Evolutionary conservation across 2,329 filamentous ascomycete species (phyloP).

Genomic region (Huntiella bhutanensis): DNA sequence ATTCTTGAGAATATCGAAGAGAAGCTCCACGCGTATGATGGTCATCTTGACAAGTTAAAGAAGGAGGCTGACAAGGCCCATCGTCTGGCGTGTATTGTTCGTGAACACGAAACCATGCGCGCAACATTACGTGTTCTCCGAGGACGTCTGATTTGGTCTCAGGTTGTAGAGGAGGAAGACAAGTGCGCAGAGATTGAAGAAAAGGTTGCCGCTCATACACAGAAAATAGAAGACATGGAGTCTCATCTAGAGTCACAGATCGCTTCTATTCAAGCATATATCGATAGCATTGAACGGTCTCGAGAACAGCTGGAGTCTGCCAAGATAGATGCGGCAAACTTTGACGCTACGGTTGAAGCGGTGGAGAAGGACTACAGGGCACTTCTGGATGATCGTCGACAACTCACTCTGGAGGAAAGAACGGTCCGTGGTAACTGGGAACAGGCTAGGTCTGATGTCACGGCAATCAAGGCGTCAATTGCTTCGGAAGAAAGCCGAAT

Average conservation of each 20-base stretch:
- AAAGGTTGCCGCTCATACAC: neutral
- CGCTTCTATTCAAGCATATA: neutral
- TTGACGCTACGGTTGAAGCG: constrained; percentile 16
- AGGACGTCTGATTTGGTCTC: constrained; percentile 66
- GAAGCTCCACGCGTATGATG: constrained; percentile 40
- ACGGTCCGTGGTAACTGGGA: constrained; percentile 27
- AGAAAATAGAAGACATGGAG: neutral
- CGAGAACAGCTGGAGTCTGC: constrained; percentile 16
- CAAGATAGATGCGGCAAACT: constrained; percentile 8
- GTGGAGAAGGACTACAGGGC: constrained; percentile 23
- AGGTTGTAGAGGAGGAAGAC: constrained; percentile 60
- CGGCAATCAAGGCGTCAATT: constrained; percentile 28
- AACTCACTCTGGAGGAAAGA: constrained; percentile 14
- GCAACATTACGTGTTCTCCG: constrained; percentile 38
- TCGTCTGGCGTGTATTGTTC: constrained; percentile 43
- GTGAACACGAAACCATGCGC: constrained; percentile 47
- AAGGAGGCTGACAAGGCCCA: constrained; percentile 40
- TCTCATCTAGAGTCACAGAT: neutral
- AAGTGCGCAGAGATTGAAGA: constrained; percentile 18
- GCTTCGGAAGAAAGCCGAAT: constrained; percentile 41
- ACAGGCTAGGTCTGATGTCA: constrained; percentile 28
- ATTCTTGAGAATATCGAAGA: constrained; percentile 52
- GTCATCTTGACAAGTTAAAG: constrained; percentile 44
- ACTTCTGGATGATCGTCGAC: constrained; percentile 47
- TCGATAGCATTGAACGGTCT: constrained; percentile 12